Evolutionary conservation across 805 yeast genomes (phyloP).

Genomic region (Suhomyces kilbournensis): DNA sequence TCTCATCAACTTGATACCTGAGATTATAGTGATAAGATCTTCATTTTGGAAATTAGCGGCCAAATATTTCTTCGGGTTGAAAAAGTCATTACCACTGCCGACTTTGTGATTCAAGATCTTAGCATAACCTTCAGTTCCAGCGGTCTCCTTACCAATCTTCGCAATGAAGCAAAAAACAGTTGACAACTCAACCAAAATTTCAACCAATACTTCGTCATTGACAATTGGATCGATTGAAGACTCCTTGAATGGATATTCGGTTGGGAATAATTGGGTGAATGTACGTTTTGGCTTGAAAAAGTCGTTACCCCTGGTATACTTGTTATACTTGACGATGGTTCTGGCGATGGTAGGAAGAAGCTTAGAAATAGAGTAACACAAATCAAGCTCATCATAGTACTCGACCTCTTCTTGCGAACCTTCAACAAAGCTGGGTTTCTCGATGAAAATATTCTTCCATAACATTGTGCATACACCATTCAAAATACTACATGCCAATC

Average conservation of each 20-base stretch:
- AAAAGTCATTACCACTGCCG: slow-evolving; percentile 28
- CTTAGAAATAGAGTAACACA: slow-evolving; percentile 49
- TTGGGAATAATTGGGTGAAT: slow-evolving; percentile 69
- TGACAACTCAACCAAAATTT: slow-evolving; percentile 66
- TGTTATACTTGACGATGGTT: slow-evolving; percentile 51
- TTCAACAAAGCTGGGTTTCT: slow-evolving; percentile 7
- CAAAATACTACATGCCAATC: slow-evolving; percentile 62
- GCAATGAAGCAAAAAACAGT: slow-evolving; percentile 57
- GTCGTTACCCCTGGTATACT: slow-evolving; percentile 44
- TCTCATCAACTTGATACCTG: slow-evolving; percentile 50
- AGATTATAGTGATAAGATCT: slow-evolving; percentile 39
- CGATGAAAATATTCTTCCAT: slow-evolving; percentile 28
- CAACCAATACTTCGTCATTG: slow-evolving; percentile 66
- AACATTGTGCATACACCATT: slow-evolving; percentile 45
- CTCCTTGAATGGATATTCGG: slow-evolving; percentile 59
- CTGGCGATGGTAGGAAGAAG: slow-evolving; percentile 53
- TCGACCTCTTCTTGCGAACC: slow-evolving; percentile 15
- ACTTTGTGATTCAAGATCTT: slow-evolving; percentile 34
- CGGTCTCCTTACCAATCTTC: slow-evolving; percentile 44
- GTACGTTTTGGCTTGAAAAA: slow-evolving; percentile 58
- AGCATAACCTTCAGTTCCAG: slow-evolving; percentile 42
- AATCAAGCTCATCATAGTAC: slow-evolving; percentile 24
- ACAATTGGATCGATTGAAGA: slow-evolving; percentile 71
- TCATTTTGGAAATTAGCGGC: slow-evolving; percentile 43
- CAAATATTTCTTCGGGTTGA: slow-evolving; percentile 41